A percentile compares a stretch with the other conserved stretches of the same genome.
Evolutionary conservation across 1,284 basidiomycete genomes (phyloP).

Genomic region (Ganoderma resinaceum): DNA sequence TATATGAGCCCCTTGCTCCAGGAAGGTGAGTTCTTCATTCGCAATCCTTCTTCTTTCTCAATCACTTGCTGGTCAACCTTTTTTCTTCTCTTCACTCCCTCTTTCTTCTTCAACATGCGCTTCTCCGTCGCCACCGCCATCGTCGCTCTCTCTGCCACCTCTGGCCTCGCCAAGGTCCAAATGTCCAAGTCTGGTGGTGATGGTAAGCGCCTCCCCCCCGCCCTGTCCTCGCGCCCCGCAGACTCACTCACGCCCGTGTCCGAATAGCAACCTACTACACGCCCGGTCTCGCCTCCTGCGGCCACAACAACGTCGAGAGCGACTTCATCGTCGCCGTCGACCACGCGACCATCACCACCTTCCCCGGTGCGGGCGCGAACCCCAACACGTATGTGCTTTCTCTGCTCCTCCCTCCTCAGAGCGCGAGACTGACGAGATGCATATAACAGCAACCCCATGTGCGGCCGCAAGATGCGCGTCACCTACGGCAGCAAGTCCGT

Average conservation of each 20-base stretch:
- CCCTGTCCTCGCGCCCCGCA: not conserved
- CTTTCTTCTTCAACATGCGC: not conserved
- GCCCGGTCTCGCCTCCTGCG: conserved; percentile 30
- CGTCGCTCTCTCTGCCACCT: not conserved
- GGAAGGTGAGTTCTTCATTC: conserved; percentile 12
- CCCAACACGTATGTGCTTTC: conserved; percentile 22
- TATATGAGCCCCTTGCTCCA: conserved; percentile 11
- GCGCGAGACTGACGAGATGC: not conserved
- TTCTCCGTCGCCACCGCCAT: not conserved
- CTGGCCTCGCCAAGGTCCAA: not conserved
- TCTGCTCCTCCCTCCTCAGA: not conserved
- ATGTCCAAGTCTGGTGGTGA: conserved; percentile 1
- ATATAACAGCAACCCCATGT: conserved; percentile 42
- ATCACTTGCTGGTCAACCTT: not conserved
- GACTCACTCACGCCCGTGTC: not conserved
- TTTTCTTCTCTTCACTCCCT: conserved; percentile 2
- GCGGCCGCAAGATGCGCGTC: conserved; percentile 41
- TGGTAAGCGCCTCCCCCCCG: not conserved
- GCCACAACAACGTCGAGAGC: conserved; percentile 27
- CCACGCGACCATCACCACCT: conserved; percentile 23
- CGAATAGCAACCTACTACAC: conserved; percentile 27
- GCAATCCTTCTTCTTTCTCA: conserved; percentile 18
- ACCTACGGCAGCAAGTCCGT: conserved; percentile 19
- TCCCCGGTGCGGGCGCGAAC: conserved; percentile 29
- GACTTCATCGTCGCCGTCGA: conserved; percentile 32